Percentiles rank a stretch among this genome's conserved stretches.
Evolutionary conservation across 306 rosid genomes (phyloP).

Genomic region (Vicia faba): DNA sequence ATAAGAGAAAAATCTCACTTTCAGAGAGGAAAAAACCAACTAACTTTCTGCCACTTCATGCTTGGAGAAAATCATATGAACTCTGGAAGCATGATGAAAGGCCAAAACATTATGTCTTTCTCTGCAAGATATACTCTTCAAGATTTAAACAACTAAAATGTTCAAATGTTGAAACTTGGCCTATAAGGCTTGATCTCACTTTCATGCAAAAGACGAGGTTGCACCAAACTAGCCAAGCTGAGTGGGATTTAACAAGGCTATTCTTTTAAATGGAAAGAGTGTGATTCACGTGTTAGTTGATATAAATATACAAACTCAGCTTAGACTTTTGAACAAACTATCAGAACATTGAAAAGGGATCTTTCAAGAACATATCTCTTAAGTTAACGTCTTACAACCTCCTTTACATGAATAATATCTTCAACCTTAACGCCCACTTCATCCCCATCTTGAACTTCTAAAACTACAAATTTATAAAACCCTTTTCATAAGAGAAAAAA

Average conservation of each 20-base stretch:
- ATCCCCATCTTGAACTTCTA: too few relatives aligned
- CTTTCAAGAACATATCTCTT: constrained; percentile 12
- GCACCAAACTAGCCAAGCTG: constrained; percentile 8
- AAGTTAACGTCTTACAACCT: constrained; percentile 50
- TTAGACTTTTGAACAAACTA: constrained; percentile 34
- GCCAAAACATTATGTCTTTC: constrained; percentile 22
- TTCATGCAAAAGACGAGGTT: constrained; percentile 24
- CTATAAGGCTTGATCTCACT: constrained; percentile 15
- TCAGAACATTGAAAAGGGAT: neutral
- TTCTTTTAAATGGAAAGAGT: neutral
- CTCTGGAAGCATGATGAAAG: constrained; percentile 18
- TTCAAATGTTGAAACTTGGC: constrained; percentile 15
- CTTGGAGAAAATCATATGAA: constrained; percentile 24
- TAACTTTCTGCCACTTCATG: constrained; percentile 14
- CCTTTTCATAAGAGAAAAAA: too few relatives aligned
- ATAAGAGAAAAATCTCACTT: constrained; percentile 10
- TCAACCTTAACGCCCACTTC: constrained; percentile 78
- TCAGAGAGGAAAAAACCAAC: constrained; percentile 27
- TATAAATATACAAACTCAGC: constrained; percentile 9
- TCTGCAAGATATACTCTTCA: constrained; percentile 25
- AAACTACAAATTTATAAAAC: too few relatives aligned
- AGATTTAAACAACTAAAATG: constrained; percentile 33
- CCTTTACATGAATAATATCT: constrained; percentile 69
- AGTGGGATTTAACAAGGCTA: constrained; percentile 14
- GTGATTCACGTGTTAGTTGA: neutral